Evolutionary conservation across 768 basidiomycete genomes (phyloP).

Genomic region (Pleurotus sapidus): DNA sequence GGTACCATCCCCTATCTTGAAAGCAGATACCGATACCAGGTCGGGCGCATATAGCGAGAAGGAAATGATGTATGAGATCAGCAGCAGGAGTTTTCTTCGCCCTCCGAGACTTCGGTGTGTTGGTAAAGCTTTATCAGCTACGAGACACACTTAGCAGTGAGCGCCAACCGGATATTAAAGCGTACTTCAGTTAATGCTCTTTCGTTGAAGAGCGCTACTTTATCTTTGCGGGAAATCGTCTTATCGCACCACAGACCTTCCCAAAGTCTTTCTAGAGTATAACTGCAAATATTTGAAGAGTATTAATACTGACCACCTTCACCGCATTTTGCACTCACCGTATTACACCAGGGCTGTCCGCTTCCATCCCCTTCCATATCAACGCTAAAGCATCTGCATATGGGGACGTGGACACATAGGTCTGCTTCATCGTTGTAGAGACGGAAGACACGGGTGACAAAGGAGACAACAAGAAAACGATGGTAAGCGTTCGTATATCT

Average conservation of each 20-base stretch:
- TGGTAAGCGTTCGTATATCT: conserved; percentile 81
- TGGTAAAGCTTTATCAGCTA: conserved; percentile 79
- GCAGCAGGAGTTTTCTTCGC: conserved; percentile 60
- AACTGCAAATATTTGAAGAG: neutral
- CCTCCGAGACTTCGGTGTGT: conserved; percentile 46
- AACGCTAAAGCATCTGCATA: conserved; percentile 72
- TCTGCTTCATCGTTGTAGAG: conserved; percentile 51
- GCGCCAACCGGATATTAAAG: neutral
- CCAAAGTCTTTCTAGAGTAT: conserved; percentile 74
- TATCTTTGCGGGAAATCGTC: conserved; percentile 67
- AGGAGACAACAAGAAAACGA: conserved; percentile 69
- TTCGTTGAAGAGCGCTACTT: conserved; percentile 73
- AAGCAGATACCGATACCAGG: conserved; percentile 88
- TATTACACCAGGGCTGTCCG: conserved; percentile 12
- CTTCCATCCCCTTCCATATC: conserved; percentile 63
- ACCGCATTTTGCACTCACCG: neutral
- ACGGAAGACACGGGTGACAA: conserved; percentile 47
- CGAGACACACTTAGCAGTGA: neutral
- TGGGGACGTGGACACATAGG: conserved; percentile 58
- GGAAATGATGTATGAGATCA: conserved; percentile 83
- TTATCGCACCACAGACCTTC: conserved; percentile 71
- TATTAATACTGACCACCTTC: neutral
- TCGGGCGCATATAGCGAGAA: conserved; percentile 78
- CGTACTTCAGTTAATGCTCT: conserved; percentile 59
- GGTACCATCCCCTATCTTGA: conserved; percentile 88